Percentiles rank a stretch among this genome's conserved stretches.
These are phyloP conservation scores for Cubamyces sp. DNA, from an alignment of 768 basidiomycete genomes.

Conservation along the genomic window DNA sequence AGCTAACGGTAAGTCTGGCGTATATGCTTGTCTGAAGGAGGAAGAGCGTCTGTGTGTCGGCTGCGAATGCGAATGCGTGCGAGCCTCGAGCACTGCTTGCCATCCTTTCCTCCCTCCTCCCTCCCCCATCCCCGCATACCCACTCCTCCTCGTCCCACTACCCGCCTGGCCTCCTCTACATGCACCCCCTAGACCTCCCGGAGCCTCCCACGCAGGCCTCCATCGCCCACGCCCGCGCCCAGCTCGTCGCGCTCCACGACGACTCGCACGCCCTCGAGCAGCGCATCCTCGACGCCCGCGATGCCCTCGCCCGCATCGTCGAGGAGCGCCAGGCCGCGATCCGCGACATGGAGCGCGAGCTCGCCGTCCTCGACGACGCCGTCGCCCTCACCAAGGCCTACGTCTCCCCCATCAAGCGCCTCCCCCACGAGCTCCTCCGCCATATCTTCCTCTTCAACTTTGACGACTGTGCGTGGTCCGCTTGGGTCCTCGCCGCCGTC, in stretches of 20 bases:
- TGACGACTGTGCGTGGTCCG: slow-evolving; percentile 70
- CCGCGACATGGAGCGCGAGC: slow-evolving; percentile 55
- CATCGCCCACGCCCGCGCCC: slow-evolving; percentile 54
- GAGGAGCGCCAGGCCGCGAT: slow-evolving; percentile 58
- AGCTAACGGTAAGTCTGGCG: no score
- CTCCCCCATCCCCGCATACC: neutral
- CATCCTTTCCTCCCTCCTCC: neutral
- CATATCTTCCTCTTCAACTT: slow-evolving; percentile 74
- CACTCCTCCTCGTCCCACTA: neutral
- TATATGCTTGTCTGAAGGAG: no score
- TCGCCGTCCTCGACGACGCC: slow-evolving; percentile 49
- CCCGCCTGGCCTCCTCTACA: slow-evolving; percentile 17
- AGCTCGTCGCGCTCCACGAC: slow-evolving; percentile 41
- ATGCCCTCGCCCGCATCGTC: slow-evolving; percentile 60
- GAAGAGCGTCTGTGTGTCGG: no score
- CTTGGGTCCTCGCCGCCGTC: slow-evolving; percentile 76
- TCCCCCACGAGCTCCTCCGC: slow-evolving; percentile 74
- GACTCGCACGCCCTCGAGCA: slow-evolving; percentile 41
- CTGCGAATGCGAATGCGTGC: no score
- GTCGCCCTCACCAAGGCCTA: slow-evolving; percentile 60
- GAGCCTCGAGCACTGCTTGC: no score
- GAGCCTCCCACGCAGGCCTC: slow-evolving; percentile 65
- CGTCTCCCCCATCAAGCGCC: slow-evolving; percentile 69
- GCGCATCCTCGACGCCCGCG: slow-evolving; percentile 58
- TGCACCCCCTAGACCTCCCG: slow-evolving; percentile 40